phyloP scores from a whole-genome alignment of 768 basidiomycete genomes.

The Coprinellus micaceus region DNA sequence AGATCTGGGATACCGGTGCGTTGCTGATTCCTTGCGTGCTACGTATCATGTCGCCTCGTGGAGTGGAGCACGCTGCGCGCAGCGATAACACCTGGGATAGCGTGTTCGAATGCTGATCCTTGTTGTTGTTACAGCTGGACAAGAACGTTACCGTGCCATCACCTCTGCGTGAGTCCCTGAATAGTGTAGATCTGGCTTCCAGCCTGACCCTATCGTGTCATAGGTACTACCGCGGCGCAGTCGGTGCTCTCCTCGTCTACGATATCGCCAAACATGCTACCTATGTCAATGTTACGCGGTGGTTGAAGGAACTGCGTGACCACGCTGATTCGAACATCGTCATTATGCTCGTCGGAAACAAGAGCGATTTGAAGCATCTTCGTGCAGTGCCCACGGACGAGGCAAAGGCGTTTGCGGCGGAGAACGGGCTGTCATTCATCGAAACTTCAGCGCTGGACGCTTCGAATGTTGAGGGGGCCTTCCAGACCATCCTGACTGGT shows the following conservation, averaged over 20 bases:
- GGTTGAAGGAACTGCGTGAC: slow-evolving; percentile 96
- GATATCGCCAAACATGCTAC: slow-evolving; percentile 94
- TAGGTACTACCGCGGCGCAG: slow-evolving; percentile 97
- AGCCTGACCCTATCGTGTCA: slow-evolving; percentile 2
- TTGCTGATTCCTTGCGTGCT: slow-evolving; percentile 11
- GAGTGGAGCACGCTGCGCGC: slow-evolving; percentile 10
- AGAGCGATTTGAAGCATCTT: slow-evolving; percentile 98
- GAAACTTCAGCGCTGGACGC: slow-evolving; percentile 99
- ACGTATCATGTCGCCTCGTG: slow-evolving; percentile 1
- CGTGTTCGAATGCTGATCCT: neutral
- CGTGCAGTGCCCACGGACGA: slow-evolving; percentile 97
- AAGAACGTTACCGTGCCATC: slow-evolving; percentile 96
- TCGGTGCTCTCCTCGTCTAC: slow-evolving; percentile 89
- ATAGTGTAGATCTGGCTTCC: neutral
- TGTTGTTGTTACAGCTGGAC: slow-evolving; percentile 62
- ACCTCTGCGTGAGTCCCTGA: slow-evolving; percentile 78
- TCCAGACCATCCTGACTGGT: slow-evolving; percentile 96
- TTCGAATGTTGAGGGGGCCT: slow-evolving; percentile 95
- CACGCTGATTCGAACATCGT: slow-evolving; percentile 92
- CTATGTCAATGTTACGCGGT: slow-evolving; percentile 89
- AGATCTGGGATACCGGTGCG: slow-evolving; percentile 98
- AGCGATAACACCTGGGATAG: too few relatives aligned
- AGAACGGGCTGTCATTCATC: slow-evolving; percentile 91
- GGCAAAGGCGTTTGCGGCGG: slow-evolving; percentile 91
- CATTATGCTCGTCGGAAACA: slow-evolving; percentile 96